Conservation (phyloP, 2,329 filamentous ascomycete species). For the Fonsecaea nubica region DNA sequence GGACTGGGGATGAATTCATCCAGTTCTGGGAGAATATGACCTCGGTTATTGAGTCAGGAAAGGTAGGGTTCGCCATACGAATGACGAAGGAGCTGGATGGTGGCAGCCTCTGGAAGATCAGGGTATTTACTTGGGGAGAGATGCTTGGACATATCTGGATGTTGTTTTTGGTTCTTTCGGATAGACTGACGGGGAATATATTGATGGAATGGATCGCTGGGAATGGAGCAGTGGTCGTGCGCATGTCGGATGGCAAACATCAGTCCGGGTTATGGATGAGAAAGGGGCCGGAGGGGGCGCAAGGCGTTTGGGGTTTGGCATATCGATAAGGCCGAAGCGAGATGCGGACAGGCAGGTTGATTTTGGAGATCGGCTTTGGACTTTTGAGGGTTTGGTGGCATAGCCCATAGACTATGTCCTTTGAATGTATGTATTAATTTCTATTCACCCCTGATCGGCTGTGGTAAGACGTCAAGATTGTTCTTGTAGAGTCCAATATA, state of each 20-base stretch:
- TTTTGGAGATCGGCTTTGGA: background rate
- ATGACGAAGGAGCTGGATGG: slow-evolving; percentile 44
- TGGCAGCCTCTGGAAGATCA: slow-evolving; percentile 50
- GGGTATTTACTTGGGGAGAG: slow-evolving; percentile 80
- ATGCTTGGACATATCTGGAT: slow-evolving; percentile 75
- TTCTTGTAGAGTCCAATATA: background rate
- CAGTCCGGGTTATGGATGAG: slow-evolving; percentile 16
- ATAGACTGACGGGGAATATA: slow-evolving; percentile 27
- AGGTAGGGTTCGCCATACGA: slow-evolving; percentile 56
- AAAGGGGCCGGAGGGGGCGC: slow-evolving; percentile 21
- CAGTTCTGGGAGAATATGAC: slow-evolving; percentile 52
- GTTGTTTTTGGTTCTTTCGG: slow-evolving; percentile 59
- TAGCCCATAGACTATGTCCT: background rate
- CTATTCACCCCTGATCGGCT: background rate
- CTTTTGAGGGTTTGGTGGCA: background rate
- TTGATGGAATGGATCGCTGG: slow-evolving; percentile 35
- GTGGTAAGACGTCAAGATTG: background rate
- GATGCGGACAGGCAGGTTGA: background rate
- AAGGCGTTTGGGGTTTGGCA: slow-evolving; percentile 28
- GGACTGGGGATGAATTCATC: slow-evolving; percentile 47
- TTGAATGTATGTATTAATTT: background rate
- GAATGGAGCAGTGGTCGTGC: slow-evolving; percentile 29
- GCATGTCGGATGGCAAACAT: slow-evolving; percentile 31
- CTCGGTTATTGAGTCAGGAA: slow-evolving; percentile 48
- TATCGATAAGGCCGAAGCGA: background rate